Evolutionary conservation across 2,329 filamentous ascomycete genomes (phyloP), one percentile per base, ranked within the genome.

Genomic region (Cyphellophora attinorum): DNA sequence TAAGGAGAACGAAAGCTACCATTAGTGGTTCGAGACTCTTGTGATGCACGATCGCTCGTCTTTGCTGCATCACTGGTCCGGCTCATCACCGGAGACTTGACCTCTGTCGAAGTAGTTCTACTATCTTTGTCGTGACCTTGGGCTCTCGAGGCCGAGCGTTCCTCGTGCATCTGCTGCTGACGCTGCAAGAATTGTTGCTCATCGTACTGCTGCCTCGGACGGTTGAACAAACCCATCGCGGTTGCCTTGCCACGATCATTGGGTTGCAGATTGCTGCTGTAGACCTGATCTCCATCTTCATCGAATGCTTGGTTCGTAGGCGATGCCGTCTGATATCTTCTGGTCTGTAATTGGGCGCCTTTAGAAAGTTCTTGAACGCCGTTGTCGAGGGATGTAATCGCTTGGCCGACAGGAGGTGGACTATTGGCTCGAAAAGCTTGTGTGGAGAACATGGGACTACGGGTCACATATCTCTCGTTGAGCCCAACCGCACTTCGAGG

Each of bases 171-270:
- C 54, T 86, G 82, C 31, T 83, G 64, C 51, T 93, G 82, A 29
- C 85, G 76, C 52, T 93, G 81, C 4, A 83, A 74, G 50, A 85
- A 95, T 51, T 85, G 82, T 13, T 80, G 76, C 51, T 95, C 88
- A 50, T 93, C 85, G 47, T 91, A 94, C 5, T 77, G 73, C 33
- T 80, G 74, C 2, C 65, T 61, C 1, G 86, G 83, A 52, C 85
- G 85, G 45, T 81, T 81, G 56, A 81, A 81, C 0, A 76, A 64
- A 18, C 76, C 76, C 58, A 78, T 65, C 1, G 84, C 81, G 0
- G 85, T 93, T 4, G 84, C 82, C 53, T 91, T 93, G 33, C 82
- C 85, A 30, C 75, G 67, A 47, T 94, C 88, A 42, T 78, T 77
- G 0, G 82, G 79, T 40, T 84, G 76, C 10, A 91, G 70, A 6